phyloP scores from a whole-genome alignment of 2,329 filamentous ascomycete species.

The Ascochyta clinopodiicola region DNA sequence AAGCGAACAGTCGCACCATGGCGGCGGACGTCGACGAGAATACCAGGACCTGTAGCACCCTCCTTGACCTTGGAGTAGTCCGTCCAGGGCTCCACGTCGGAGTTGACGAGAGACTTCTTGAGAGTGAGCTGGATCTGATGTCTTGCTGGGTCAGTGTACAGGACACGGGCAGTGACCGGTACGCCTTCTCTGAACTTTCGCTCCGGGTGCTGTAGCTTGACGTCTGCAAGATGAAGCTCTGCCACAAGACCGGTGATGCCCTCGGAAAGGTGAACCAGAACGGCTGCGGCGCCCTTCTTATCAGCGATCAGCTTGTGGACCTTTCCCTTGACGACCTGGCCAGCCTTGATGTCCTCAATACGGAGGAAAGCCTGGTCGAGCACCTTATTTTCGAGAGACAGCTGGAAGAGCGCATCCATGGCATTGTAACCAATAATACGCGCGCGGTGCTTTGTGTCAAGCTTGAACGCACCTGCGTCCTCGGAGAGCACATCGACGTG shows the following conservation, averaged over 20 bases:
- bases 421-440: slow-evolving; percentile 87
- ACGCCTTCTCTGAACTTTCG: slow-evolving; percentile 93
- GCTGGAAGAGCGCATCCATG: slow-evolving; percentile 81
- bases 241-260: slow-evolving; percentile 89
- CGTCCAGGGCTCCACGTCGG: slow-evolving; percentile 79
- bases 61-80: slow-evolving; percentile 75
- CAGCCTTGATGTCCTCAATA: slow-evolving; percentile 87
- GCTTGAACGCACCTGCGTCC: slow-evolving; percentile 76
- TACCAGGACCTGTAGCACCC: slow-evolving; percentile 82
- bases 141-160: slow-evolving; percentile 78
- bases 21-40: slow-evolving; percentile 79
- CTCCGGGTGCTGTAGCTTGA: slow-evolving; percentile 87
- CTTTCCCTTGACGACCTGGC: slow-evolving; percentile 78
- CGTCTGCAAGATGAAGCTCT: slow-evolving; percentile 86
- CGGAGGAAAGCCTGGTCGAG: slow-evolving; percentile 88
- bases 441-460: slow-evolving; percentile 78
- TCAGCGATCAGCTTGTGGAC: slow-evolving; percentile 85
- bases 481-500: slow-evolving; percentile 85
- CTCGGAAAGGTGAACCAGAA: slow-evolving; percentile 84
- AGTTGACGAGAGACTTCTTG: slow-evolving; percentile 94
- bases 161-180: slow-evolving; percentile 81
- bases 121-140: slow-evolving; percentile 84
- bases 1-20: slow-evolving; percentile 91
- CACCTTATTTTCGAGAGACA: slow-evolving; percentile 83
- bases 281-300: slow-evolving; percentile 76